A percentile compares a stretch with the other conserved stretches of the same genome.
Conservation (phyloP, 148 eudicot species). For the Linanthus parryae region DNA sequence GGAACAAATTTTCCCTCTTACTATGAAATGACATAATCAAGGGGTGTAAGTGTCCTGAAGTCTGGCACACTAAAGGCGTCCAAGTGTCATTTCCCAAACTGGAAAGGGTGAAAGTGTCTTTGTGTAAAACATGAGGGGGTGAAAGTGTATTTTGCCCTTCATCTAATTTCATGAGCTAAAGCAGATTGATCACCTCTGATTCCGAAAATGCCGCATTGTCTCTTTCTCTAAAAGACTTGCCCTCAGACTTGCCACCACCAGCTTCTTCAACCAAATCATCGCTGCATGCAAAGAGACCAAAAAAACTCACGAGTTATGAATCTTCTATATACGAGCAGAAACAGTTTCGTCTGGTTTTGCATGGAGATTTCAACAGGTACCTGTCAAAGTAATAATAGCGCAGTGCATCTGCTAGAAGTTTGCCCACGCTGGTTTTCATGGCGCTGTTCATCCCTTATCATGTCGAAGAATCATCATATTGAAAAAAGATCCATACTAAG, state of each 20-base stretch:
- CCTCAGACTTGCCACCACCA: constrained; percentile 51
- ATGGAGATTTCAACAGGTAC: constrained; percentile 22
- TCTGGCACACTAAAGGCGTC: too few relatives aligned
- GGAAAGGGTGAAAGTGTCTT: too few relatives aligned
- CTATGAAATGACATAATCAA: too few relatives aligned
- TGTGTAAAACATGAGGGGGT: too few relatives aligned
- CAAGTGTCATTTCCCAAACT: too few relatives aligned
- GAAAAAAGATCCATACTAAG: too few relatives aligned
- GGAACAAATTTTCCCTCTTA: too few relatives aligned
- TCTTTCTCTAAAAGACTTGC: constrained; percentile 50
- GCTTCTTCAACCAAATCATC: constrained; percentile 87
- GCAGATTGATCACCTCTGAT: constrained; percentile 80
- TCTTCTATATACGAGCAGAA: not conserved
- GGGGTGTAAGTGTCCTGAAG: too few relatives aligned
- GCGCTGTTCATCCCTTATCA: constrained; percentile 54
- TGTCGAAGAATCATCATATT: constrained; percentile 7
- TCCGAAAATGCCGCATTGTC: constrained; percentile 67
- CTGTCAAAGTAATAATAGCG: constrained; percentile 88
- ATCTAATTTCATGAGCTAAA: too few relatives aligned
- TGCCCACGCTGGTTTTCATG: constrained; percentile 54
- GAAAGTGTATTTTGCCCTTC: too few relatives aligned
- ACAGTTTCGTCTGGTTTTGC: constrained; percentile 1
- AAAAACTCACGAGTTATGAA: not conserved
- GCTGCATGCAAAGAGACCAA: constrained; percentile 27
- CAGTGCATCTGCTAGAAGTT: constrained; percentile 61